Percentiles rank a stretch among this genome's conserved stretches.
Conservation (phyloP, 306 rosid genomes). For the Corylus avellana region DNA sequence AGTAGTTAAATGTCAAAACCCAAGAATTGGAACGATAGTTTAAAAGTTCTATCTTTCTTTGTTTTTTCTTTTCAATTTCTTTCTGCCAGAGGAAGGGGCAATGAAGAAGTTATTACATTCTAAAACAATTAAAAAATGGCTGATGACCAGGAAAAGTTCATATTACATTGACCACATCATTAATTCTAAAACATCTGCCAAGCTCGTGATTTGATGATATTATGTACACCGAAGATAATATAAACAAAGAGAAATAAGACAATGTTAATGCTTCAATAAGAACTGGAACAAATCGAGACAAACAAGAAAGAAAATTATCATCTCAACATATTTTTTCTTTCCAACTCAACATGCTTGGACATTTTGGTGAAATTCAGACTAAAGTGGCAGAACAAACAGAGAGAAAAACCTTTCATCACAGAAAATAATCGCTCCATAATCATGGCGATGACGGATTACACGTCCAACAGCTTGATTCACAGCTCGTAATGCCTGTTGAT, state of each 20-base stretch:
- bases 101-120: neutral
- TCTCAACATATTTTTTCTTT: neutral
- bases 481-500: slow-evolving; percentile 92
- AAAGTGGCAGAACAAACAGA: slow-evolving; percentile 13
- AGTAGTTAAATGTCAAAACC: too few species aligned
- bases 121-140: neutral
- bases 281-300: neutral
- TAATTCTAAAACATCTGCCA: neutral
- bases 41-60: neutral
- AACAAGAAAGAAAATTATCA: neutral
- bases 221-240: neutral
- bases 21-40: neutral
- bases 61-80: neutral
- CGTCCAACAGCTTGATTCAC: slow-evolving; percentile 99
- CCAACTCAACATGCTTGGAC: neutral
- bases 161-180: neutral
- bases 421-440: slow-evolving; percentile 92
- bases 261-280: neutral
- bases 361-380: slow-evolving; percentile 20
- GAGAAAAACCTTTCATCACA: slow-evolving; percentile 82
- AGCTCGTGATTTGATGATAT: neutral
- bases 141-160: neutral
- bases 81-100: neutral
- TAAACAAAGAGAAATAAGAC: neutral
- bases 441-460: slow-evolving; percentile 95